Conservation (phyloP, 805 yeast species). For the Yarrowia divulgata region DNA sequence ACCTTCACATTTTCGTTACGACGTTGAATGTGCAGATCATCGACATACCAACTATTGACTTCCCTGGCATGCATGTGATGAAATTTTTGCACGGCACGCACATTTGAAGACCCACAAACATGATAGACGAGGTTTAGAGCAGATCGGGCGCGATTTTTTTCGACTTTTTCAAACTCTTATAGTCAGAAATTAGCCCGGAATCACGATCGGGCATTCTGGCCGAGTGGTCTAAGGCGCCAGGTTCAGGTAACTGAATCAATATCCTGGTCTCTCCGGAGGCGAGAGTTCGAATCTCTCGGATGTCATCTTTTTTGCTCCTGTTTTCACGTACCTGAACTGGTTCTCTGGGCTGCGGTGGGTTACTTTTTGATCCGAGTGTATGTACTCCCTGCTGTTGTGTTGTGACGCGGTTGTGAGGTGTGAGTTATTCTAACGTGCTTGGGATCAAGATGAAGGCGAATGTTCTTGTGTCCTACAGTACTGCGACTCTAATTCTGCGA, state of each 20-base stretch:
- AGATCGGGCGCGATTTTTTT: too few species aligned
- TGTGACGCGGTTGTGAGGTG: not conserved
- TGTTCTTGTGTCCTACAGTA: too few species aligned
- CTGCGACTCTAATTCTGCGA: too few species aligned
- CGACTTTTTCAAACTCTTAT: not conserved
- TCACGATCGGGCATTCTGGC: slow-evolving; percentile 25
- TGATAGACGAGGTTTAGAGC: too few species aligned
- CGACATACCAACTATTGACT: not conserved
- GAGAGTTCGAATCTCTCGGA: slow-evolving; percentile 39
- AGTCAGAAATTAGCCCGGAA: not conserved
- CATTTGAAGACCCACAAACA: too few species aligned
- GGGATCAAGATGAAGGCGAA: too few species aligned
- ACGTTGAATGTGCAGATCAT: too few species aligned
- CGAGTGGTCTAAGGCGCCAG: slow-evolving; percentile 40
- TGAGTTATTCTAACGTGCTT: too few species aligned
- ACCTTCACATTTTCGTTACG: too few species aligned
- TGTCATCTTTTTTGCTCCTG: slow-evolving; percentile 18
- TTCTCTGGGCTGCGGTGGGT: not conserved
- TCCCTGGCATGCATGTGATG: not conserved
- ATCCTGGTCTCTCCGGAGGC: slow-evolving; percentile 39
- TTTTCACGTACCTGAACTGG: not conserved
- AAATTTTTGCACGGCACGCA: not conserved
- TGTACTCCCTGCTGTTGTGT: not conserved
- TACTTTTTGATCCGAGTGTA: not conserved
- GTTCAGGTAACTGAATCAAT: slow-evolving; percentile 38